These are phyloP conservation scores for Exsudoporus frostii DNA, from an alignment of 768 basidiomycete genomes.

Conservation along the genomic window DNA sequence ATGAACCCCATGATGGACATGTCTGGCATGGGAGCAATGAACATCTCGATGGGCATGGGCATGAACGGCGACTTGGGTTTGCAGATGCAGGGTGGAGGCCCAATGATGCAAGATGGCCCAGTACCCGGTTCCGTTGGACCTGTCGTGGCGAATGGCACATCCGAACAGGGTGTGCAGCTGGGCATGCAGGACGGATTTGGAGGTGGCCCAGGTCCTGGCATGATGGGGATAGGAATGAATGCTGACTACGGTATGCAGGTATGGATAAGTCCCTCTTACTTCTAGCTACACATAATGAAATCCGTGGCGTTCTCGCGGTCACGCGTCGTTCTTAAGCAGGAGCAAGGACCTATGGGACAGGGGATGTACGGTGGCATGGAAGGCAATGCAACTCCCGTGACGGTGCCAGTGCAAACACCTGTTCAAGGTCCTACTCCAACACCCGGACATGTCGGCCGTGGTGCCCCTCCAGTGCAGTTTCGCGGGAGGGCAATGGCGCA, in stretches of 20 bases:
- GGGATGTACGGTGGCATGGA: constrained; percentile 71
- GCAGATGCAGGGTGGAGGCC: constrained; percentile 43
- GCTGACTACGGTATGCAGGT: constrained; percentile 77
- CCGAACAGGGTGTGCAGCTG: constrained; percentile 39
- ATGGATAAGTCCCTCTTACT: constrained; percentile 33
- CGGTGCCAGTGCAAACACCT: constrained; percentile 38
- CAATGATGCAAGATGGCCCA: constrained; percentile 55
- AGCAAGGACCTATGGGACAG: constrained; percentile 59
- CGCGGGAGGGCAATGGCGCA: constrained; percentile 43
- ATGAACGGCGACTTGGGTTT: constrained; percentile 69
- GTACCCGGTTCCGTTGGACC: constrained; percentile 32
- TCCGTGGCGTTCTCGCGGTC: constrained; percentile 31
- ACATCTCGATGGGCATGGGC: constrained; percentile 54
- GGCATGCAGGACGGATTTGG: constrained; percentile 42
- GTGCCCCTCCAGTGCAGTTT: constrained; percentile 39
- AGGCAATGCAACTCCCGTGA: constrained; percentile 45
- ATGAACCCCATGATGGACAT: constrained; percentile 82
- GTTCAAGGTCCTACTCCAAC: constrained; percentile 31
- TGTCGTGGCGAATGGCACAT: constrained; percentile 36
- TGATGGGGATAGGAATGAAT: constrained; percentile 72
- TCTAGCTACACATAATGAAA: constrained; percentile 36
- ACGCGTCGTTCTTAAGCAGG: constrained; percentile 39
- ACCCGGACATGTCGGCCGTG: constrained; percentile 29
- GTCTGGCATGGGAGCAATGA: constrained; percentile 55
- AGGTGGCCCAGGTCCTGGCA: constrained; percentile 45